Conservation (phyloP, 805 yeast species). For the Ogataea ganodermae region DNA sequence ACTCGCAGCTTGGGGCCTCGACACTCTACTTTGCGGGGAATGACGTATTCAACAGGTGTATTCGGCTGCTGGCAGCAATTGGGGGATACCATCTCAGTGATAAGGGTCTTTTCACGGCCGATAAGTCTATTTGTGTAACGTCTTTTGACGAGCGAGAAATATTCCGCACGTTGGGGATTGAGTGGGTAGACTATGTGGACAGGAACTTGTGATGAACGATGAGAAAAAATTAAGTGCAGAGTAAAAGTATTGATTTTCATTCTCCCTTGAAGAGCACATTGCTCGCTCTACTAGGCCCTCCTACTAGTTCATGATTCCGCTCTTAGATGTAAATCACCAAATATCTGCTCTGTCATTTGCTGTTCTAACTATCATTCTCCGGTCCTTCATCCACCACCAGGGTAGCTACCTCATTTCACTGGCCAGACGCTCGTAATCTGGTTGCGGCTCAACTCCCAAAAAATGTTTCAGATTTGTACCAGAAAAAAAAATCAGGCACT, state of each 20-base stretch:
- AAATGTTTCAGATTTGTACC: constrained; percentile 5
- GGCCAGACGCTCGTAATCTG: background rate
- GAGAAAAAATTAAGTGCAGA: too few species aligned
- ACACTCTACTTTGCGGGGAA: constrained; percentile 58
- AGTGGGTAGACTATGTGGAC: constrained; percentile 28
- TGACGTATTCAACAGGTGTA: constrained; percentile 49
- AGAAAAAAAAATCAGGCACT: background rate
- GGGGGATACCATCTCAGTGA: constrained; percentile 42
- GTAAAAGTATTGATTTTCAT: too few species aligned
- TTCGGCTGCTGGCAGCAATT: constrained; percentile 45
- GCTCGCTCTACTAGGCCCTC: too few species aligned
- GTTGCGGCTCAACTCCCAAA: constrained; percentile 15
- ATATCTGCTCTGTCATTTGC: too few species aligned
- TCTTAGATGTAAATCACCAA: too few species aligned
- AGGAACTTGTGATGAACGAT: constrained; percentile 20
- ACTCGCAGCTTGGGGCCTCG: constrained; percentile 48
- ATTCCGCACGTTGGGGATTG: constrained; percentile 45
- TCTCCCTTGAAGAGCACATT: too few species aligned
- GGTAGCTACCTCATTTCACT: background rate
- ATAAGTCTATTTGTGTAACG: constrained; percentile 37
- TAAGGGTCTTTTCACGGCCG: constrained; percentile 42
- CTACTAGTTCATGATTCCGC: too few species aligned
- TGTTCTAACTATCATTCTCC: too few species aligned
- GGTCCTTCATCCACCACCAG: background rate
- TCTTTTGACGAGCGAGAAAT: constrained; percentile 46